Percentiles rank a stretch among this genome's conserved stretches.
phyloP scores from a whole-genome alignment of 2,329 filamentous ascomycete species.

The Orbilia brochopaga region DNA sequence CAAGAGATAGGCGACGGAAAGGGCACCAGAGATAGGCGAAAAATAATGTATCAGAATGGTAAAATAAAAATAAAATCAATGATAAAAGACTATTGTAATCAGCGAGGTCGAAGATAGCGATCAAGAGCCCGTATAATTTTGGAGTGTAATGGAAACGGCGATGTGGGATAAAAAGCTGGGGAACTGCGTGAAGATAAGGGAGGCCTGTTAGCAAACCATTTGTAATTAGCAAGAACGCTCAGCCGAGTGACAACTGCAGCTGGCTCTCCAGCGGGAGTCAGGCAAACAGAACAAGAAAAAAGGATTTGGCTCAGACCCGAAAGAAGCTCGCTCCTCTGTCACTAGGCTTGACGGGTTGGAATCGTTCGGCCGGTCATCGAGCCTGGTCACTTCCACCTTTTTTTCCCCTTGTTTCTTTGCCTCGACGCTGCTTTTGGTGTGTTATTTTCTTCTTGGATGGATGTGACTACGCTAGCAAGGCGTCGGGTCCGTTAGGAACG shows the following conservation, averaged over 20 bases:
- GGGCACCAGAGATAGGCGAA: slow-evolving; percentile 47
- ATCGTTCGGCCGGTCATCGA: neutral
- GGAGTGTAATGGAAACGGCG: slow-evolving; percentile 50
- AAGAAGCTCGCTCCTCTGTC: neutral
- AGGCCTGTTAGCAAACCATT: slow-evolving; percentile 50
- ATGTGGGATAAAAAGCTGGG: slow-evolving; percentile 48
- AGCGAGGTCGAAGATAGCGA: slow-evolving; percentile 35
- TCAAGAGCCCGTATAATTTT: slow-evolving; percentile 34
- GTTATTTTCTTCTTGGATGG: slow-evolving; percentile 4
- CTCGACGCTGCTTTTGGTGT: neutral
- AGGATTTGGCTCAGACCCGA: neutral
- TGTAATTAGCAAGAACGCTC: slow-evolving; percentile 38
- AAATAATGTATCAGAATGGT: slow-evolving; percentile 26
- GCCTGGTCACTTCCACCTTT: slow-evolving; percentile 3
- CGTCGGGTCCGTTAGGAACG: slow-evolving; percentile 18
- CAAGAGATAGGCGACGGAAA: slow-evolving; percentile 44
- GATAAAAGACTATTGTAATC: slow-evolving; percentile 42
- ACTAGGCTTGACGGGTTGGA: neutral
- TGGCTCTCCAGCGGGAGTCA: slow-evolving; percentile 40
- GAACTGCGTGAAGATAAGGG: slow-evolving; percentile 50
- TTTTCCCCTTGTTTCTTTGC: slow-evolving; percentile 1
- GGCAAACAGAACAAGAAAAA: slow-evolving; percentile 32
- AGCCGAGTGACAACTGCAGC: slow-evolving; percentile 28
- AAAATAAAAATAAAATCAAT: slow-evolving; percentile 43
- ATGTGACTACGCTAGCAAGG: slow-evolving; percentile 35